A percentile compares a stretch with the other conserved stretches of the same genome.
phyloP scores from a whole-genome alignment of 2,329 filamentous ascomycete genomes.

The Phoma sp. region DNA sequence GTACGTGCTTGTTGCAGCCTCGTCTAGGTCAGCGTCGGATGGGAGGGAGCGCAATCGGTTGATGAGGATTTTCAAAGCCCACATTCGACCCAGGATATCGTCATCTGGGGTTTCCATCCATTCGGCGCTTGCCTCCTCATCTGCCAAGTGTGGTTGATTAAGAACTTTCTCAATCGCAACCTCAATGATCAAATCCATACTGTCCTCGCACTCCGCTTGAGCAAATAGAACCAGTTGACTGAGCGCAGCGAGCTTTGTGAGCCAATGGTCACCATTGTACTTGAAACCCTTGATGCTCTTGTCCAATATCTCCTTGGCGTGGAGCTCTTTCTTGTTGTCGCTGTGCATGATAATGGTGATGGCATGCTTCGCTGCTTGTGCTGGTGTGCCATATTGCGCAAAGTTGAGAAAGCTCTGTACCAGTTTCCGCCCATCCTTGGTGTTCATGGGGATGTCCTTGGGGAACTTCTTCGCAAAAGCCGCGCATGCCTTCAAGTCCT shows the following conservation, averaged over 20 bases:
- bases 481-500: constrained; percentile 92
- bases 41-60: constrained; percentile 76
- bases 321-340: constrained; percentile 79
- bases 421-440: constrained; percentile 74
- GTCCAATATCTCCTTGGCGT: constrained; percentile 81
- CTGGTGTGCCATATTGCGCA: constrained; percentile 80
- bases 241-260: constrained; percentile 74
- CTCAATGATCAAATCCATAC: constrained; percentile 78
- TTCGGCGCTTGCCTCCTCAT: constrained; percentile 59
- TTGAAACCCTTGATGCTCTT: constrained; percentile 77
- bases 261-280: constrained; percentile 76
- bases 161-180: constrained; percentile 79
- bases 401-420: constrained; percentile 82
- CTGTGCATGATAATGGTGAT: constrained; percentile 86
- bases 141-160: constrained; percentile 68
- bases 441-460: constrained; percentile 72
- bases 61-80: constrained; percentile 84
- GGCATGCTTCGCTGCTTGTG: constrained; percentile 89
- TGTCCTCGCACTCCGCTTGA: constrained; percentile 71
- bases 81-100: constrained; percentile 82
- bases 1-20: constrained; percentile 72
- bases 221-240: constrained; percentile 80
- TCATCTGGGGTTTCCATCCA: constrained; percentile 72
- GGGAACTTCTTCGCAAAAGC: constrained; percentile 89
- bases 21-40: constrained; percentile 53